These are phyloP conservation scores for Aureobasidium pullulans DNA, from an alignment of 2,329 filamentous ascomycete species.

Conservation along the genomic window DNA sequence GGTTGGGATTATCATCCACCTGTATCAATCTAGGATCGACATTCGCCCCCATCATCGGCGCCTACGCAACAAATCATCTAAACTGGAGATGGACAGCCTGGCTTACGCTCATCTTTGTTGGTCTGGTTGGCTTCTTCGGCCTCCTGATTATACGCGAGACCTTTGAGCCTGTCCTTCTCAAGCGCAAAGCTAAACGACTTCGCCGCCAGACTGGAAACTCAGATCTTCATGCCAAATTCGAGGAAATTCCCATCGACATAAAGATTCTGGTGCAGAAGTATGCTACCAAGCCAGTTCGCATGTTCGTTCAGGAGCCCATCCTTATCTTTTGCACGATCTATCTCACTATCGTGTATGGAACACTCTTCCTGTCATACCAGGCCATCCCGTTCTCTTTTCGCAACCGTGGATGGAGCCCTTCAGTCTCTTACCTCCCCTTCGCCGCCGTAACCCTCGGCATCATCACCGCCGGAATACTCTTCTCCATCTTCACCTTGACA, in stretches of 20 bases:
- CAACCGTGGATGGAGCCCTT: constrained; percentile 34
- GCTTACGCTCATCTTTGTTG: constrained; percentile 45
- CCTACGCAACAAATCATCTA: constrained; percentile 41
- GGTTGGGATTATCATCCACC: constrained; percentile 41
- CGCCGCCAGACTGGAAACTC: constrained; percentile 42
- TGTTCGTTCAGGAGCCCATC: constrained; percentile 44
- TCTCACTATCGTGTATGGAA: constrained; percentile 27
- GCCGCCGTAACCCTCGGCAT: constrained; percentile 37
- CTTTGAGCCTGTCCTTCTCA: constrained; percentile 42
- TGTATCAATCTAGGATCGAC: constrained; percentile 42
- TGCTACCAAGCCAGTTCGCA: constrained; percentile 31
- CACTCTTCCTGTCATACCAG: constrained; percentile 40
- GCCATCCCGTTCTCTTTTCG: constrained; percentile 42
- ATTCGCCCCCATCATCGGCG: constrained; percentile 43
- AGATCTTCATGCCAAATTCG: constrained; percentile 38
- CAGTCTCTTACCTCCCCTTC: constrained; percentile 37
- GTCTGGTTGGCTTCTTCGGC: constrained; percentile 35
- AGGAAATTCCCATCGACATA: constrained; percentile 35
- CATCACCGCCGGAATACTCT: constrained; percentile 25
- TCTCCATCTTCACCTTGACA: constrained; percentile 28
- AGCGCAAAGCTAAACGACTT: constrained; percentile 40
- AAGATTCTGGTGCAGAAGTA: constrained; percentile 37
- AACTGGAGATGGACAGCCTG: constrained; percentile 54
- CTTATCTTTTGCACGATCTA: constrained; percentile 40
- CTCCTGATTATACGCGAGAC: constrained; percentile 47